Evolutionary conservation across 2,329 filamentous ascomycete species (phyloP).

Genomic region (Cadophora malorum): DNA sequence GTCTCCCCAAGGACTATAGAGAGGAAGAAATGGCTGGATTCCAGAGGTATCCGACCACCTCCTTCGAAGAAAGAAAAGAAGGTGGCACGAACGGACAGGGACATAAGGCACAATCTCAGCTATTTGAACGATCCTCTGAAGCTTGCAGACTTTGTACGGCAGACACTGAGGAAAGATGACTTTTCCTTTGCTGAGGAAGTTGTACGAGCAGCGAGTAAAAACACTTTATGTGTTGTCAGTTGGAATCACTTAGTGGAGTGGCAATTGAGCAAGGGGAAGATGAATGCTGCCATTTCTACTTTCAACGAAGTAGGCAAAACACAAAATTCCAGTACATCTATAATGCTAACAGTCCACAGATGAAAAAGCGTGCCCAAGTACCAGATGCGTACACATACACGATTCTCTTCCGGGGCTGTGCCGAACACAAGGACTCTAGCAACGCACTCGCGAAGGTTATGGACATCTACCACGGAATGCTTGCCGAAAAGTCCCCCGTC

Average conservation of each 20-base stretch:
- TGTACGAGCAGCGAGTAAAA: conserved; percentile 71
- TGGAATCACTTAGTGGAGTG: conserved; percentile 90
- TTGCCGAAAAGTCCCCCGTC: conserved; percentile 65
- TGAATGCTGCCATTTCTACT: conserved; percentile 75
- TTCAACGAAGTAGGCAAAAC: conserved; percentile 76
- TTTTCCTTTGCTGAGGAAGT: conserved; percentile 72
- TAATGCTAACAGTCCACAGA: conserved; percentile 56
- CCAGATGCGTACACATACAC: conserved; percentile 87
- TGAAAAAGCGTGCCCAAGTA: conserved; percentile 89
- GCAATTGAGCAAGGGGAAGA: conserved; percentile 63
- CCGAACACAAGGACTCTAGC: conserved; percentile 62
- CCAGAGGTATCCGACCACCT: conserved; percentile 35
- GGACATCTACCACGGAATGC: conserved; percentile 79
- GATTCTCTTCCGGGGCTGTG: conserved; percentile 78
- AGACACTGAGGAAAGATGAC: conserved; percentile 62
- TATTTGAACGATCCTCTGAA: conserved; percentile 68
- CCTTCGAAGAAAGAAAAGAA: conserved; percentile 18
- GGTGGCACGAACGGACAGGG: conserved; percentile 19
- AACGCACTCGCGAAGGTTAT: conserved; percentile 72
- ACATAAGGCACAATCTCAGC: conserved; percentile 36
- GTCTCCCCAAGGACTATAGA: conserved; percentile 9
- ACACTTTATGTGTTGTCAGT: conserved; percentile 70
- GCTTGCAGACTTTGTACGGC: conserved; percentile 71
- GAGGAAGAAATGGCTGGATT: conserved; percentile 37
- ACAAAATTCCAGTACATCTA: background rate